A percentile compares a stretch with the other conserved stretches of the same genome.
Conservation (phyloP, 148 eudicot genomes). For the Vaccinium myrtillus region DNA sequence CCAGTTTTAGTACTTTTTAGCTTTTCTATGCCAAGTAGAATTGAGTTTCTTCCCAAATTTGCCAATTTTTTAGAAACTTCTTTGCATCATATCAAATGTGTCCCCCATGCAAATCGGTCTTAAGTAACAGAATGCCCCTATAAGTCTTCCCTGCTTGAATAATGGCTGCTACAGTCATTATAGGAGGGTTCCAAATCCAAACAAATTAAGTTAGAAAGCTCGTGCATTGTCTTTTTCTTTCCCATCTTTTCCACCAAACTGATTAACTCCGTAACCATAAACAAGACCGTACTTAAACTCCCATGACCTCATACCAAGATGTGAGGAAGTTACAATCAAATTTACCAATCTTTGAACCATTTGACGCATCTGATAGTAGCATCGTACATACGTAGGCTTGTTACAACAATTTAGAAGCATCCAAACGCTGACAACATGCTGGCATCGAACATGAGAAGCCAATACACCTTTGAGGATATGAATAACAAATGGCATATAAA, state of each 20-base stretch:
- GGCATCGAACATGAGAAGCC: neutral
- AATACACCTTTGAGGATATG: neutral
- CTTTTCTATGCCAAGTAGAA: neutral
- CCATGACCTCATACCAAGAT: neutral
- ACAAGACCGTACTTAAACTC: neutral
- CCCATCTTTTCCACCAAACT: neutral
- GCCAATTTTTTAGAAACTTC: too few species aligned
- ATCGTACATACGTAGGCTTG: neutral
- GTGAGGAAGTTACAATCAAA: neutral
- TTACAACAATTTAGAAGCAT: neutral
- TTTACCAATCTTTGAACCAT: slow-evolving; percentile 1
- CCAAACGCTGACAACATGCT: neutral
- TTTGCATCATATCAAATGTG: neutral
- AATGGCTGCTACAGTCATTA: neutral
- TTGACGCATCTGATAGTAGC: neutral
- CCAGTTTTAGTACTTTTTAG: too few species aligned
- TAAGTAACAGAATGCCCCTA: neutral
- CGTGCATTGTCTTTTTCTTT: neutral
- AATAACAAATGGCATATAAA: neutral
- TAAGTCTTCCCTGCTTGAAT: slow-evolving; percentile 6
- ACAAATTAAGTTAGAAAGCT: neutral
- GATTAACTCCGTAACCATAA: neutral
- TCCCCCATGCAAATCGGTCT: neutral
- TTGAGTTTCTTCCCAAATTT: slow-evolving; percentile 1
- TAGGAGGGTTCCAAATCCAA: neutral